Percentiles rank a stretch among this genome's conserved stretches.
These are phyloP conservation scores for Cairneyella variabilis DNA, from an alignment of 495 filamentous ascomycete genomes.

Conservation along the genomic window DNA sequence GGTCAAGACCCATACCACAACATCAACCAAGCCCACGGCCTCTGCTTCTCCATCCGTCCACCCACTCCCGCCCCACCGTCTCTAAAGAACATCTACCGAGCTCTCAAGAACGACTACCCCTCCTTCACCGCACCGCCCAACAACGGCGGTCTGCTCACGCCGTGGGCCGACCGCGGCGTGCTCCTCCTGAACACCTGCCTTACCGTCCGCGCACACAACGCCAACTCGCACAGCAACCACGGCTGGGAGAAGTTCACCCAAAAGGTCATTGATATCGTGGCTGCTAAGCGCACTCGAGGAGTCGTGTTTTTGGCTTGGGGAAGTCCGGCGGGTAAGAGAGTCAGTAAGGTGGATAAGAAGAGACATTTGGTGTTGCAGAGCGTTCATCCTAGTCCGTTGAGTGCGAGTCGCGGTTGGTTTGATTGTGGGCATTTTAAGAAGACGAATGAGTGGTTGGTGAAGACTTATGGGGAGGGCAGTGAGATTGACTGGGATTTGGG, in stretches of 20 bases:
- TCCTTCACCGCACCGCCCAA: conserved; percentile 69
- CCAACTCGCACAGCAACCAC: conserved; percentile 74
- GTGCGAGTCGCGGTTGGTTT: conserved; percentile 77
- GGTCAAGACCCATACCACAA: conserved; percentile 99
- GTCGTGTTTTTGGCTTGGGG: conserved; percentile 98
- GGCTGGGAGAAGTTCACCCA: conserved; percentile 96
- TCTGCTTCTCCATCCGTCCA: conserved; percentile 89
- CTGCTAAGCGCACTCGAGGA: conserved; percentile 64
- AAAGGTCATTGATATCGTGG: conserved; percentile 81
- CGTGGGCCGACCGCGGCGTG: conserved; percentile 91
- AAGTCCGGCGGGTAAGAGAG: conserved; percentile 68
- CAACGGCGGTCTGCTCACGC: conserved; percentile 74
- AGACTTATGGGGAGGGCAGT: conserved; percentile 71
- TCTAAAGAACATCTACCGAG: conserved; percentile 86
- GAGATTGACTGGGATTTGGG: conserved; percentile 82
- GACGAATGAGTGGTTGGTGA: conserved; percentile 83
- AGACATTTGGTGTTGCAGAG: conserved; percentile 77
- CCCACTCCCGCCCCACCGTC: conserved; percentile 85
- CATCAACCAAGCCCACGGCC: conserved; percentile 89
- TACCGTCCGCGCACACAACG: conserved; percentile 82
- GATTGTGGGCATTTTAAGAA: conserved; percentile 82
- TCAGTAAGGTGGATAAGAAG: conserved; percentile 61
- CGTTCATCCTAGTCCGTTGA: conserved; percentile 88
- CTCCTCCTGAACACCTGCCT: conserved; percentile 90
- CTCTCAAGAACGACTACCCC: conserved; percentile 83